phyloP scores from a whole-genome alignment of 768 basidiomycete species.

The Serpula lacrymans region DNA sequence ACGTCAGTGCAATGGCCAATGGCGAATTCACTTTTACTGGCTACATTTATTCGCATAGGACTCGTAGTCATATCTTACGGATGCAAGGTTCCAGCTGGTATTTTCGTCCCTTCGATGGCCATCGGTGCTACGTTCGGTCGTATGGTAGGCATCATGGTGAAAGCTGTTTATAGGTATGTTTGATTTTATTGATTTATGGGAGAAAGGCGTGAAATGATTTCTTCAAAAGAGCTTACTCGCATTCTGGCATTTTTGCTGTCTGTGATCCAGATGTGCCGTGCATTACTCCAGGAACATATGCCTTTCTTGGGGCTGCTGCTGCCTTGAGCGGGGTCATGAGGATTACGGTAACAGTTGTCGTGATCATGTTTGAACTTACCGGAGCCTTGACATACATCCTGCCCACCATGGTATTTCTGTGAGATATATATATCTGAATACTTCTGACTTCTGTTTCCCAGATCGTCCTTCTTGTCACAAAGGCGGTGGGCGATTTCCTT shows the following conservation, averaged over 20 bases:
- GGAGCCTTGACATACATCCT: slow-evolving; percentile 96
- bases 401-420: slow-evolving; percentile 88
- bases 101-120: slow-evolving; percentile 99
- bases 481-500: slow-evolving; percentile 93
- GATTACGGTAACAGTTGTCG: slow-evolving; percentile 96
- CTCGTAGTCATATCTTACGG: slow-evolving; percentile 93
- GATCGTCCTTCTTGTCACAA: slow-evolving; percentile 96
- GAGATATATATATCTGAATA: no score
- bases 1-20: slow-evolving; percentile 91
- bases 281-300: slow-evolving; percentile 98
- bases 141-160: slow-evolving; percentile 96
- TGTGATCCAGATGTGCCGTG: slow-evolving; percentile 93
- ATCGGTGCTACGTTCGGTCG: slow-evolving; percentile 96
- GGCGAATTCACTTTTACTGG: slow-evolving; percentile 87
- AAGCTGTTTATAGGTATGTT: slow-evolving; percentile 82
- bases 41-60: slow-evolving; percentile 82
- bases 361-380: slow-evolving; percentile 99
- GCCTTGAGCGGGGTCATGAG: slow-evolving; percentile 95
- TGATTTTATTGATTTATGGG: background rate
- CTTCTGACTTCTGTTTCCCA: slow-evolving; percentile 27
- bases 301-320: slow-evolving; percentile 95
- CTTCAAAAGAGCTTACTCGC: slow-evolving; percentile 66
- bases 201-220: no score
- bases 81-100: slow-evolving; percentile 94
- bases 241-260: slow-evolving; percentile 83